These are phyloP conservation scores for Colletotrichum filicis DNA, from an alignment of 2,329 filamentous ascomycete species.

Conservation along the genomic window DNA sequence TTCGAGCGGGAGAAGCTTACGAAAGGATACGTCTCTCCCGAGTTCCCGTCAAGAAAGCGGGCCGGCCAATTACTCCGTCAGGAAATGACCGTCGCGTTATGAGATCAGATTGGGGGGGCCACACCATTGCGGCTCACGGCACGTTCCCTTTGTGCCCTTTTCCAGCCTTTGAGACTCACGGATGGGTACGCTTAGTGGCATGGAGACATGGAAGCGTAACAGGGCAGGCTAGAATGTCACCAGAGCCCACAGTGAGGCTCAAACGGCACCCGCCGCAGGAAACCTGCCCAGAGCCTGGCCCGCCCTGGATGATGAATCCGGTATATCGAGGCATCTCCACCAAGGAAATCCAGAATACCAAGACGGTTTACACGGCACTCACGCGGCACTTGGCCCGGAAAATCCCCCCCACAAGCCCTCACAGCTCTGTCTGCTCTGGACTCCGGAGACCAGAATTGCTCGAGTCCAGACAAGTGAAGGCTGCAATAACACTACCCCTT, in stretches of 20 bases:
- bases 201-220: no score
- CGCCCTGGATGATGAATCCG: not conserved
- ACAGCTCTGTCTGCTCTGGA: not conserved
- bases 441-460: not conserved
- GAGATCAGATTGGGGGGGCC: slow-evolving; percentile 15
- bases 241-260: not conserved
- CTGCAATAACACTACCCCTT: not conserved
- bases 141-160: not conserved
- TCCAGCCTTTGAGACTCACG: no score
- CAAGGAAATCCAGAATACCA: slow-evolving; percentile 2
- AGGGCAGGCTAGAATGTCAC: not conserved
- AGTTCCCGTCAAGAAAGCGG: not conserved
- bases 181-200: no score
- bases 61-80: not conserved
- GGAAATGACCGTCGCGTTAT: slow-evolving; percentile 23
- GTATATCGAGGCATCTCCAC: not conserved
- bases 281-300: not conserved
- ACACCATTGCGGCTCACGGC: slow-evolving; percentile 11
- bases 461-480: not conserved
- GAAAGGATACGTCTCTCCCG: not conserved
- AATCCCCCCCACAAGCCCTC: not conserved
- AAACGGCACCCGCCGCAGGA: not conserved
- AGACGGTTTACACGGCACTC: slow-evolving; percentile 21
- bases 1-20: not conserved
- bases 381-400: slow-evolving; percentile 20